A percentile compares a stretch with the other conserved stretches of the same genome.
Evolutionary conservation across 805 yeast species (phyloP).

Genomic region (Candida taoyuanica): DNA sequence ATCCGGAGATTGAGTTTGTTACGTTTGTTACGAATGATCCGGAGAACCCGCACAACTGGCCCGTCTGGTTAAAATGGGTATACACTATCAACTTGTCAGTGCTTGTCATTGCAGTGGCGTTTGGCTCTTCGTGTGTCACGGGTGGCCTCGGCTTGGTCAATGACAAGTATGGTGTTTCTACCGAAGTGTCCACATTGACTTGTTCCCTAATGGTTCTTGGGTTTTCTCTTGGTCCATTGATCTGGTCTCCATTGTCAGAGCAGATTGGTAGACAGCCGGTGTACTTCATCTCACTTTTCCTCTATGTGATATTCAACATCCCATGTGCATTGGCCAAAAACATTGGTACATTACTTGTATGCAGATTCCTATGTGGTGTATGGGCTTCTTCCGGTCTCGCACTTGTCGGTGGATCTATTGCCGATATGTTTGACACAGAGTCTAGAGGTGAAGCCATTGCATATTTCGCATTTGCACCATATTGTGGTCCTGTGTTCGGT

Average conservation of each 20-base stretch:
- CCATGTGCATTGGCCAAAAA: conserved; percentile 85
- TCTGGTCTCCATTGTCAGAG: conserved; percentile 89
- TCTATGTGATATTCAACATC: conserved; percentile 75
- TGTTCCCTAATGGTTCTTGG: conserved; percentile 89
- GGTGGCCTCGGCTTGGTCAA: conserved; percentile 73
- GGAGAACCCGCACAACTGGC: conserved; percentile 89
- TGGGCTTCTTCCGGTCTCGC: conserved; percentile 80
- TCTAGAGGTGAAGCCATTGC: conserved; percentile 89
- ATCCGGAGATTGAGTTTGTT: conserved; percentile 76
- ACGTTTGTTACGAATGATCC: conserved; percentile 79
- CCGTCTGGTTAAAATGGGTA: conserved; percentile 45
- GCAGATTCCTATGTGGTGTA: conserved; percentile 85
- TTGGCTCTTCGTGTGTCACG: conserved; percentile 87
- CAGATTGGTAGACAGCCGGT: conserved; percentile 83
- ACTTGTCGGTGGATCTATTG: conserved; percentile 86
- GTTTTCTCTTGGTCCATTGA: conserved; percentile 77
- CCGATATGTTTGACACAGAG: conserved; percentile 79
- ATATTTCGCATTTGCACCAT: conserved; percentile 87
- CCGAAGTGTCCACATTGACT: conserved; percentile 73
- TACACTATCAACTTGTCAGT: conserved; percentile 67
- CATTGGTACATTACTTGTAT: conserved; percentile 73
- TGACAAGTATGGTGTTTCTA: conserved; percentile 62
- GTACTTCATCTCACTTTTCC: conserved; percentile 67
- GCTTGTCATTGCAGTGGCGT: conserved; percentile 84
- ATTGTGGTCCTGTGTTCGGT: conserved; percentile 89